phyloP scores from a whole-genome alignment of 1,284 basidiomycete species.

The Psilocybe mexicana region DNA sequence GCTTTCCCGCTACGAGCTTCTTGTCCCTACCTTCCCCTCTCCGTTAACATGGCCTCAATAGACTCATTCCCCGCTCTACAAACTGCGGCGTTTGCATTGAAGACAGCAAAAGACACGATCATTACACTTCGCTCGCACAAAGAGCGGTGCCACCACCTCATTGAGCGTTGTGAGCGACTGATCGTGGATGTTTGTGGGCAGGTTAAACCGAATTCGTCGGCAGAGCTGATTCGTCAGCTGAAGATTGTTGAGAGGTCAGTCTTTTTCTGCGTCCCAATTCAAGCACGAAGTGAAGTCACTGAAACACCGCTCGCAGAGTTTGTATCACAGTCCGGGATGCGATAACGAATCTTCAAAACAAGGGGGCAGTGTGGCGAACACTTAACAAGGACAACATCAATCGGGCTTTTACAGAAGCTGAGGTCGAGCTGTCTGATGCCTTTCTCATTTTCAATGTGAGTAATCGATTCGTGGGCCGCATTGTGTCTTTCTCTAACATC shows the following conservation, averaged over 20 bases:
- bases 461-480: neutral
- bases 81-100: constrained; percentile 5
- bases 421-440: constrained; percentile 1
- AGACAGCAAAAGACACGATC: constrained; percentile 7
- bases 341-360: neutral
- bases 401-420: neutral
- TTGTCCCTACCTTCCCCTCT: neutral
- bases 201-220: neutral
- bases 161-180: constrained; percentile 6
- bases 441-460: constrained; percentile 9
- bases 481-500: neutral
- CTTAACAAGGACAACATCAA: constrained; percentile 8
- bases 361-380: neutral
- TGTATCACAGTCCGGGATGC: constrained; percentile 6
- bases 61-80: constrained; percentile 7
- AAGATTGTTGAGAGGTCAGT: constrained; percentile 6
- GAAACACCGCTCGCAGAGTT: neutral
- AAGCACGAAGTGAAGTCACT: neutral
- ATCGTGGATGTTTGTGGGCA: constrained; percentile 6
- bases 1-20: neutral
- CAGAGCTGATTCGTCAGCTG: neutral
- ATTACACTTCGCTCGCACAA: constrained; percentile 1
- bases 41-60: neutral
- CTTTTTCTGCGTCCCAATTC: neutral
- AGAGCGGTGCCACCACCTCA: constrained; percentile 4